phyloP scores from a whole-genome alignment of 305 asterid species.

The Coffea humblotiana region DNA sequence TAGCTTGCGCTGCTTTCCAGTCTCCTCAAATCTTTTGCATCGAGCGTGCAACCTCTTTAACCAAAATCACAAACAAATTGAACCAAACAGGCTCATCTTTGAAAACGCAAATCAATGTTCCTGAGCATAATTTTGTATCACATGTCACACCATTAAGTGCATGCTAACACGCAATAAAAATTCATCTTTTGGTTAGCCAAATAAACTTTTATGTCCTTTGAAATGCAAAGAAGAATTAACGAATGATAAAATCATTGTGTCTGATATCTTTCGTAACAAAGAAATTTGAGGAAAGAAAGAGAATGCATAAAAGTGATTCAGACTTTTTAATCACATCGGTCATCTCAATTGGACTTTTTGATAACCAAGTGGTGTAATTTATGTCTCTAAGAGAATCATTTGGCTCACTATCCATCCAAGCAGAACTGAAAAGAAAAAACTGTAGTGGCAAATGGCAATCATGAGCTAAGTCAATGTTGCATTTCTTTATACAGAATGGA shows the following conservation, averaged over 20 bases:
- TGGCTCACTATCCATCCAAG: constrained; percentile 24
- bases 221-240: neutral
- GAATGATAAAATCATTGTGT: too few relatives aligned
- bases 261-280: neutral
- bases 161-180: neutral
- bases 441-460: constrained; percentile 23
- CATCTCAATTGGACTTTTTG: constrained; percentile 36
- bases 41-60: neutral
- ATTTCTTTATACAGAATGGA: constrained; percentile 16
- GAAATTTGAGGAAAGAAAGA: constrained; percentile 19
- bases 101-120: too few relatives aligned
- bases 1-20: neutral
- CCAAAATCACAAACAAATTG: neutral
- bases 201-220: too few relatives aligned
- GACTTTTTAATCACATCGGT: constrained; percentile 20
- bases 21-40: constrained; percentile 16
- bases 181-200: neutral
- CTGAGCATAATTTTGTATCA: too few relatives aligned
- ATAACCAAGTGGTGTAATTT: constrained; percentile 24
- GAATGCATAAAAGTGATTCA: constrained; percentile 23
- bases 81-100: too few relatives aligned
- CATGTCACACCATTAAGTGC: too few relatives aligned
- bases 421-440: constrained; percentile 13
- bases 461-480: constrained; percentile 45
- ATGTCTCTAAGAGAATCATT: constrained; percentile 42